phyloP scores from a whole-genome alignment of 1,284 basidiomycete genomes.

The Sporisorium scitamineum region DNA sequence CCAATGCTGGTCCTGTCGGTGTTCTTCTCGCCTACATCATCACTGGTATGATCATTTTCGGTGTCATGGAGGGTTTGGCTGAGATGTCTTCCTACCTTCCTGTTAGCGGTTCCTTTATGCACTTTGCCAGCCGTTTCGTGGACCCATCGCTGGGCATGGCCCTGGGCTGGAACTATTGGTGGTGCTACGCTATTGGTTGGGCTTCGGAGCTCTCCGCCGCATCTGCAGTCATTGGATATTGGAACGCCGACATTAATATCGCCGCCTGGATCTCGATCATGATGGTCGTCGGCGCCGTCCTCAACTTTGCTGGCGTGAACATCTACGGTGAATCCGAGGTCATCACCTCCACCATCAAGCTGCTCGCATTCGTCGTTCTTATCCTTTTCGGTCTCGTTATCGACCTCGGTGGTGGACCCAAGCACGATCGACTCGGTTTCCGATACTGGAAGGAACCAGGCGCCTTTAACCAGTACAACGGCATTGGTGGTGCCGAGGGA shows the following conservation, averaged over 20 bases:
- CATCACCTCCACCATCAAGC: constrained; percentile 74
- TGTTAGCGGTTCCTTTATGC: constrained; percentile 62
- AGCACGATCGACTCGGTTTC: constrained; percentile 52
- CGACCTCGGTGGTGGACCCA: constrained; percentile 69
- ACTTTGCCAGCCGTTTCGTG: constrained; percentile 60
- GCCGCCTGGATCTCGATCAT: constrained; percentile 61
- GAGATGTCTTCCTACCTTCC: constrained; percentile 61
- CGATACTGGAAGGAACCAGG: constrained; percentile 70
- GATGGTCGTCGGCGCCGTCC: constrained; percentile 47
- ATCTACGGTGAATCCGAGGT: constrained; percentile 73
- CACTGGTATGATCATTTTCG: constrained; percentile 58
- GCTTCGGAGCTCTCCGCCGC: constrained; percentile 69
- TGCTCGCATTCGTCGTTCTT: constrained; percentile 74
- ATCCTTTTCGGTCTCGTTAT: constrained; percentile 74
- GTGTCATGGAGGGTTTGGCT: constrained; percentile 60
- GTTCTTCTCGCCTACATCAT: constrained; percentile 59
- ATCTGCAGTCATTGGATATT: constrained; percentile 68
- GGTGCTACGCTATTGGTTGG: constrained; percentile 63
- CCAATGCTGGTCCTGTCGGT: constrained; percentile 59
- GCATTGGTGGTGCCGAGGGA: constrained; percentile 74
- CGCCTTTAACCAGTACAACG: constrained; percentile 70
- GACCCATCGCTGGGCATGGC: constrained; percentile 82
- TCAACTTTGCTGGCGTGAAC: constrained; percentile 62
- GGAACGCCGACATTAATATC: constrained; percentile 59
- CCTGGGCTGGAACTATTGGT: constrained; percentile 66